phyloP scores from a whole-genome alignment of 345 rosid genomes.

The Corchorus capsularis region DNA sequence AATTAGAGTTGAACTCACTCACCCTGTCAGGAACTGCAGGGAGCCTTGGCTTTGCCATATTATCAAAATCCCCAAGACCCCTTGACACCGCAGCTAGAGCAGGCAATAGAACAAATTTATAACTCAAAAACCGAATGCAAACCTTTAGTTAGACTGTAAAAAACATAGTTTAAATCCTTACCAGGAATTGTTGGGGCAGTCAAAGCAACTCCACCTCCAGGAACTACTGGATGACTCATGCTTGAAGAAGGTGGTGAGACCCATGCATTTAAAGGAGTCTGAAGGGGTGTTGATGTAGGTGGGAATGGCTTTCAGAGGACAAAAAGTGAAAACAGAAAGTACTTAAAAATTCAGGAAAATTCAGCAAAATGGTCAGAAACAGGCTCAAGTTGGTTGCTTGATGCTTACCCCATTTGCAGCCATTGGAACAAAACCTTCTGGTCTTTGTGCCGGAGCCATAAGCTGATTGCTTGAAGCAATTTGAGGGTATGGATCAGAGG shows the following conservation, averaged over 20 bases:
- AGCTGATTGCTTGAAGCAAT: constrained; percentile 30
- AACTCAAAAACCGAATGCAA: background rate
- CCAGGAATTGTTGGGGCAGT: constrained; percentile 25
- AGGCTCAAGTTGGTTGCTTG: background rate
- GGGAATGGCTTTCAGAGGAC: constrained; percentile 23
- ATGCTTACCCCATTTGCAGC: constrained; percentile 35
- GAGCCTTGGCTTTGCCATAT: constrained; percentile 21
- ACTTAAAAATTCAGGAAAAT: background rate
- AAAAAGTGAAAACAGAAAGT: background rate
- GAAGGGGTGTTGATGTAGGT: constrained; percentile 21
- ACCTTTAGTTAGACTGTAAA: background rate
- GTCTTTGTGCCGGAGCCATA: constrained; percentile 22
- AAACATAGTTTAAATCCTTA: constrained; percentile 4
- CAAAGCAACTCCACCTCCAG: constrained; percentile 27
- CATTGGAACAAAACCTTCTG: constrained; percentile 34
- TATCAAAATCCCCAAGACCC: constrained; percentile 30
- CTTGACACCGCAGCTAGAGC: constrained; percentile 31
- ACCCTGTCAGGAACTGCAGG: constrained; percentile 33
- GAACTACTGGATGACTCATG: constrained; percentile 22
- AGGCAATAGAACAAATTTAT: background rate
- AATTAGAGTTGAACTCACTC: constrained; percentile 14
- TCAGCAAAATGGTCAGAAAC: background rate
- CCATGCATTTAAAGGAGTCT: constrained; percentile 33
- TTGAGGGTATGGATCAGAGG: constrained; percentile 29
- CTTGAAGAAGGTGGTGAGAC: constrained; percentile 28